Conservation (phyloP, 306 rosid species). For the Inga oerstediana region DNA sequence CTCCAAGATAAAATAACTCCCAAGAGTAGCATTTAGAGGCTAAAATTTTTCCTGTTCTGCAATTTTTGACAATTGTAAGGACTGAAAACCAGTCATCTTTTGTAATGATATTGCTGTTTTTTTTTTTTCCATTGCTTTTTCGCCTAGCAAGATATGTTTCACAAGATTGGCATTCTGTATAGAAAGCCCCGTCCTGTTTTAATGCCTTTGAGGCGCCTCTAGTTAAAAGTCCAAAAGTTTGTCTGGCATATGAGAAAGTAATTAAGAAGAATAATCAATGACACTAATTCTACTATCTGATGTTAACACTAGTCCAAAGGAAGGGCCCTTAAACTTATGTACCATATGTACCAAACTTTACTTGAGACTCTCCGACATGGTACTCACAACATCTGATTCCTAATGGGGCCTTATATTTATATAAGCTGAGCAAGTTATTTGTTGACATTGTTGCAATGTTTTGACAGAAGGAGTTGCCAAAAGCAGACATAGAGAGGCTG, state of each 20-base stretch:
- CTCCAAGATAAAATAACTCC: background rate
- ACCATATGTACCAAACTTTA: too few species aligned
- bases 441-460: background rate
- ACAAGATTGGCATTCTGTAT: background rate
- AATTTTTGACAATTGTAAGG: background rate
- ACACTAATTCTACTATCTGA: background rate
- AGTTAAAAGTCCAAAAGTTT: background rate
- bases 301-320: too few species aligned
- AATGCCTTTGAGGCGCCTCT: background rate
- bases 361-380: too few species aligned
- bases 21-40: constrained; percentile 34
- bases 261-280: background rate
- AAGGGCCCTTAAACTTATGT: too few species aligned
- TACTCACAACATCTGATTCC: background rate
- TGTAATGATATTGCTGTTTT: background rate
- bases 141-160: background rate
- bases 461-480: constrained; percentile 67
- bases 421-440: background rate
- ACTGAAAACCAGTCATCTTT: background rate
- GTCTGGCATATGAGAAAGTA: background rate
- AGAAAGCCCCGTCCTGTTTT: background rate
- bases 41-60: background rate
- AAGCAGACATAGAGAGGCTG: constrained; percentile 70
- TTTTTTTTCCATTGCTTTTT: background rate
- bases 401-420: background rate